Evolutionary conservation across 176 grass and related monocot species (phyloP).

Genomic region (Cenchrus americanus): DNA sequence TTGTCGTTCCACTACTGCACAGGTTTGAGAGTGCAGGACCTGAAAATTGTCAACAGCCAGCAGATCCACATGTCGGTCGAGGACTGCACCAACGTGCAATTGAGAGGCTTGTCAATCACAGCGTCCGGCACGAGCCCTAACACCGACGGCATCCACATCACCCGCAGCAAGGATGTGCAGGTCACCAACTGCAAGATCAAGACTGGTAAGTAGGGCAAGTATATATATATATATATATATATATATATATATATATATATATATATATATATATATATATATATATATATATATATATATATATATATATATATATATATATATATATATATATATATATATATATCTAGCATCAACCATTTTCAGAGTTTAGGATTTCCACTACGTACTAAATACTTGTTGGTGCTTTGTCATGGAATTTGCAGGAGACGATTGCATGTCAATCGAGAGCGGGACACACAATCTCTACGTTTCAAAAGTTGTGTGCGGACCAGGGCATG

Average conservation of each 20-base stretch:
- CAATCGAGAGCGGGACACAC: conserved; percentile 38
- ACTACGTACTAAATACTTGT: too few relatives aligned
- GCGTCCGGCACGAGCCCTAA: conserved; percentile 42
- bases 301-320: too few relatives aligned
- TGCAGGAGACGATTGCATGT: conserved; percentile 44
- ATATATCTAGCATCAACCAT: too few relatives aligned
- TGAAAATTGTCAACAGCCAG: conserved; percentile 43
- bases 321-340: too few relatives aligned
- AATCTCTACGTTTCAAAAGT: neutral
- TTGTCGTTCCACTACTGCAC: conserved; percentile 40
- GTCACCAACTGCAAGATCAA: conserved; percentile 37
- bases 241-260: too few relatives aligned
- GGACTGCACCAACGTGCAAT: conserved; percentile 15
- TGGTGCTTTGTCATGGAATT: neutral
- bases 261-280: too few relatives aligned
- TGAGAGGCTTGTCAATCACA: conserved; percentile 19
- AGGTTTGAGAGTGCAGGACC: neutral
- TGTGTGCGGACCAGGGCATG: conserved; percentile 45
- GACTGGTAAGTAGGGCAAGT: neutral
- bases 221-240: too few relatives aligned
- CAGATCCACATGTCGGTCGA: conserved; percentile 54
- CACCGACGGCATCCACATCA: conserved; percentile 58
- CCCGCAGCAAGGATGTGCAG: conserved; percentile 27
- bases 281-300: too few relatives aligned
- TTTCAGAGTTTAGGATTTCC: too few relatives aligned